These are phyloP conservation scores for Hysterangium stoloniferum DNA, from an alignment of 768 basidiomycete genomes.

Conservation along the genomic window DNA sequence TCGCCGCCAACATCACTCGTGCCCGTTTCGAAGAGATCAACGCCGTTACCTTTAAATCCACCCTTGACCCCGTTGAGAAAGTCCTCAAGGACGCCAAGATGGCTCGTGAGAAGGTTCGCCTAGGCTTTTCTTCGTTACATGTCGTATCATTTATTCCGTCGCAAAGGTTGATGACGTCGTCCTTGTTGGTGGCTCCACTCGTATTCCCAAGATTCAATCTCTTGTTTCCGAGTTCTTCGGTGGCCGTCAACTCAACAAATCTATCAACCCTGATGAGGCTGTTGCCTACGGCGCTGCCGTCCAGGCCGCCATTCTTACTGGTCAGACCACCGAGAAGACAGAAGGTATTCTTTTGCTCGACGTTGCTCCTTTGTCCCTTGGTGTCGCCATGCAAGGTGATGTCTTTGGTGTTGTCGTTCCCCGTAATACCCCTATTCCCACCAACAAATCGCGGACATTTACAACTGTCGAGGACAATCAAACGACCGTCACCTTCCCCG, in stretches of 20 bases:
- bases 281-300: slow-evolving; percentile 99
- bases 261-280: slow-evolving; percentile 99
- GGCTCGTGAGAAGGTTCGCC: slow-evolving; percentile 64
- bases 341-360: slow-evolving; percentile 97
- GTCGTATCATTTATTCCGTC: slow-evolving; percentile 94
- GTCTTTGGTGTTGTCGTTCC: slow-evolving; percentile 99
- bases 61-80: slow-evolving; percentile 96
- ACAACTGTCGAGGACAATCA: slow-evolving; percentile 99
- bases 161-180: slow-evolving; percentile 97
- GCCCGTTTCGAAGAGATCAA: slow-evolving; percentile 99
- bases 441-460: slow-evolving; percentile 98
- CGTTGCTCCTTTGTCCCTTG: slow-evolving; percentile 95
- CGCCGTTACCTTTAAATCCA: slow-evolving; percentile 89
- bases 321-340: slow-evolving; percentile 98
- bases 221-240: slow-evolving; percentile 98
- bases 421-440: slow-evolving; percentile 98
- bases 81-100: slow-evolving; percentile 99
- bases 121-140: slow-evolving; percentile 21
- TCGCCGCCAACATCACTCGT: slow-evolving; percentile 97
- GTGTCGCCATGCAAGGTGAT: slow-evolving; percentile 99
- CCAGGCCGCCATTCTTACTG: slow-evolving; percentile 97
- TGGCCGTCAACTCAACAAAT: slow-evolving; percentile 98
- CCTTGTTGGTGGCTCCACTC: slow-evolving; percentile 98
- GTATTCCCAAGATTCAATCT: slow-evolving; percentile 98
- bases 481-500: slow-evolving; percentile 99